Conservation (phyloP, 305 asterid genomes). For the Nicotiana rustica region DNA sequence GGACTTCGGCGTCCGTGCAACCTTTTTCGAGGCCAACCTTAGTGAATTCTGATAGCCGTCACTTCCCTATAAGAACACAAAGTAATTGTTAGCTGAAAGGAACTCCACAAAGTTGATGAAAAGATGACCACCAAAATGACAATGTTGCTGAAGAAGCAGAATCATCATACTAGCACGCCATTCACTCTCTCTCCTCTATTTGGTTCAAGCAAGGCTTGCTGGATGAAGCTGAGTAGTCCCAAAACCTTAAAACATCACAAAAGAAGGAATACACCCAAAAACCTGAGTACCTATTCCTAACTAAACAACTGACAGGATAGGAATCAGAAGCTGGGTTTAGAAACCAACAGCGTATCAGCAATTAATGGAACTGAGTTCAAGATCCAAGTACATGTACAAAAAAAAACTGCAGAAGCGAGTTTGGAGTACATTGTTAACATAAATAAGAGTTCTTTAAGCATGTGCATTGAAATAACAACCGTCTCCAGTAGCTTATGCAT, state of each 20-base stretch:
- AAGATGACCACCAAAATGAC: not conserved
- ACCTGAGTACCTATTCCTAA: conserved; percentile 1
- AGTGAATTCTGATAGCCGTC: conserved; percentile 29
- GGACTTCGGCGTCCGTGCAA: conserved; percentile 48
- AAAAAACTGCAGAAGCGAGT: not conserved
- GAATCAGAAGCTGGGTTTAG: not conserved
- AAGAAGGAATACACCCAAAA: not conserved
- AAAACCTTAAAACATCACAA: not conserved
- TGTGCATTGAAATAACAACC: not conserved
- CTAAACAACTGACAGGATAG: not conserved
- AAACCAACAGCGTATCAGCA: not conserved
- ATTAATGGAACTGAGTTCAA: not conserved
- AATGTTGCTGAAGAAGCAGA: not conserved
- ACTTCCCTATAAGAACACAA: conserved; percentile 35
- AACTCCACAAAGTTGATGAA: conserved; percentile 21
- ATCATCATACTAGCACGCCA: not conserved
- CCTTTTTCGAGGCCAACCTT: conserved; percentile 37
- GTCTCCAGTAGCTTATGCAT: conserved; percentile 20
- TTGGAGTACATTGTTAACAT: not conserved
- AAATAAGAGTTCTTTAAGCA: not conserved
- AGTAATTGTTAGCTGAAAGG: conserved; percentile 23
- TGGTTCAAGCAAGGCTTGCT: not conserved
- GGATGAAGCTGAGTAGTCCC: conserved; percentile 14
- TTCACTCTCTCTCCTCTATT: not conserved
- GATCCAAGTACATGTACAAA: not conserved